These are phyloP conservation scores for Zasmidium angulare DNA, from an alignment of 2,329 filamentous ascomycete genomes.

Conservation along the genomic window DNA sequence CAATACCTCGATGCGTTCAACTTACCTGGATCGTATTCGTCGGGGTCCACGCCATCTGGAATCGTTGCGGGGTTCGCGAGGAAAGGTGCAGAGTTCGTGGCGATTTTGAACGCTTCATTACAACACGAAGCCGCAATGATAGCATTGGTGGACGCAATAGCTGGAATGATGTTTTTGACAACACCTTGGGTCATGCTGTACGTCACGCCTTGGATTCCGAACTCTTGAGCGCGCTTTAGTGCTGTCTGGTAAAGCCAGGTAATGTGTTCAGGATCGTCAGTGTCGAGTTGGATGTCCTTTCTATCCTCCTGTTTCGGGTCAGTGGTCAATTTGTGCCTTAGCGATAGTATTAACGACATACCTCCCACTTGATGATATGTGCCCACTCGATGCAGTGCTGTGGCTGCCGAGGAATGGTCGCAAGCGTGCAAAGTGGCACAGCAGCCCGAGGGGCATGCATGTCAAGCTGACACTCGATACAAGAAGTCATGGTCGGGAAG, in stretches of 20 bases:
- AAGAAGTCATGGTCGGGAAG: conserved; percentile 87
- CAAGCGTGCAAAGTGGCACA: conserved; percentile 92
- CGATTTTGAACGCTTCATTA: conserved; percentile 95
- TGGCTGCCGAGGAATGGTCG: conserved; percentile 92
- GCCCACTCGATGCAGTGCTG: conserved; percentile 99
- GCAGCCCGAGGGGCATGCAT: conserved; percentile 98
- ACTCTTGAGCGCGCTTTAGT: conserved; percentile 76
- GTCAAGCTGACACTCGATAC: conserved; percentile 96
- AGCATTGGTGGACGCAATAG: conserved; percentile 95
- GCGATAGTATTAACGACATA: not conserved
- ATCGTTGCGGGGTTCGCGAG: conserved; percentile 65
- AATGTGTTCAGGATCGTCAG: conserved; percentile 94
- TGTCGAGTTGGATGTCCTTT: conserved; percentile 79
- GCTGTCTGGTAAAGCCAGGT: conserved; percentile 94
- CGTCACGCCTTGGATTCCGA: conserved; percentile 87
- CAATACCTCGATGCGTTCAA: too few species aligned
- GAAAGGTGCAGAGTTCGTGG: conserved; percentile 75
- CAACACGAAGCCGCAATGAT: conserved; percentile 95
- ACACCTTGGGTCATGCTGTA: conserved; percentile 96
- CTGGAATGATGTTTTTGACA: conserved; percentile 98
- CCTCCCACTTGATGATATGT: conserved; percentile 94
- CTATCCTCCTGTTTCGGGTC: conserved; percentile 47
- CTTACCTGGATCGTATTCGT: conserved; percentile 18
- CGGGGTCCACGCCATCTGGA: conserved; percentile 23
- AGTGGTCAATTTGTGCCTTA: not conserved